Evolutionary conservation across 208 protist species (phyloP).

Genomic region (Acanthamoeba healyi): DNA sequence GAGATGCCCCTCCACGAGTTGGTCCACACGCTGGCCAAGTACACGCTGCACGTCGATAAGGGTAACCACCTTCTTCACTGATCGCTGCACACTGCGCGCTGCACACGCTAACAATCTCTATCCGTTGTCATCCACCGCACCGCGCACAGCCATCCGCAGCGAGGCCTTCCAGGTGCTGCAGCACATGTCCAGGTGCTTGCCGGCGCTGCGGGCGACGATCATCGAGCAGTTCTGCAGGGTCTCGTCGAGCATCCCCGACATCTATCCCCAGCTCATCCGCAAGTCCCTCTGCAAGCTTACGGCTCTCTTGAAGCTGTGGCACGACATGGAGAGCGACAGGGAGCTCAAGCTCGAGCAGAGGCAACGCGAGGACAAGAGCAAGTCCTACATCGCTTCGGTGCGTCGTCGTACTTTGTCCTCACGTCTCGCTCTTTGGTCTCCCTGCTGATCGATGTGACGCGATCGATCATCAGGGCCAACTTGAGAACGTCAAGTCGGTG

Average conservation of each 20-base stretch:
- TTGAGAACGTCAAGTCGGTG: conserved; percentile 4
- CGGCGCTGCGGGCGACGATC: background rate
- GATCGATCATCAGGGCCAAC: background rate
- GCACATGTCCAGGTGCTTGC: conserved; percentile 30
- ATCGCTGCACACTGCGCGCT: too few species aligned
- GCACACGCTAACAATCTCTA: too few species aligned
- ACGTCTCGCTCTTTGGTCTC: too few species aligned
- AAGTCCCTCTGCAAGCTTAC: conserved; percentile 14
- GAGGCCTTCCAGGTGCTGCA: conserved; percentile 55
- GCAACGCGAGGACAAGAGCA: conserved; percentile 25
- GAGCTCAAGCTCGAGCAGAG: conserved; percentile 27
- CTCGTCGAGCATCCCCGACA: conserved; percentile 41
- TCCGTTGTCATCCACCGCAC: too few species aligned
- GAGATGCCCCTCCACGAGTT: conserved; percentile 60
- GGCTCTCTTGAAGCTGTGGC: background rate
- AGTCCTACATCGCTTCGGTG: background rate
- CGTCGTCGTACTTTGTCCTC: too few species aligned
- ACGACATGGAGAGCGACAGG: conserved; percentile 1
- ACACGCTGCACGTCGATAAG: conserved; percentile 49
- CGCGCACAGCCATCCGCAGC: background rate
- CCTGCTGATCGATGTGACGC: too few species aligned
- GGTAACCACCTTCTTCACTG: too few species aligned
- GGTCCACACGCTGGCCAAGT: conserved; percentile 55
- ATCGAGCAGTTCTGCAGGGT: conserved; percentile 35
- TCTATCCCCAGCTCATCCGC: conserved; percentile 11